Percentiles rank a stretch among this genome's conserved stretches.
These are phyloP conservation scores for Paecilomyces formosus DNA, from an alignment of 2,329 filamentous ascomycete genomes.

Conservation along the genomic window DNA sequence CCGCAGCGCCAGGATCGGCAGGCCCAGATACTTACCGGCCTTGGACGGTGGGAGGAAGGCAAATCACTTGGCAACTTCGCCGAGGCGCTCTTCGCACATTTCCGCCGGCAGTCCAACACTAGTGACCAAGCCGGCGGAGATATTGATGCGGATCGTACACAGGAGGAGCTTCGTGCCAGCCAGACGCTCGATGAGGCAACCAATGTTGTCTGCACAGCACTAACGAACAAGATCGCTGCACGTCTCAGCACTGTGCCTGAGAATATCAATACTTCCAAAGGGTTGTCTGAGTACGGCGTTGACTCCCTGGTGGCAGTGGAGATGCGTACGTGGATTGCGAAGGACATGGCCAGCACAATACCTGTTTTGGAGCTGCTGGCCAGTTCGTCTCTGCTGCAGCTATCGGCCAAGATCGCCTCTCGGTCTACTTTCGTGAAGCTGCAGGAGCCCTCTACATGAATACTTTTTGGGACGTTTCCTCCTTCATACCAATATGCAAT, in stretches of 20 bases:
- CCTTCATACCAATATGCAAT: too few relatives aligned
- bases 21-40: background rate
- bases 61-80: background rate
- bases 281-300: constrained; percentile 3
- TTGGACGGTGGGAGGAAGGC: background rate
- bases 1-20: background rate
- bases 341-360: constrained; percentile 1
- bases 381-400: background rate
- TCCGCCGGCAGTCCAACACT: background rate
- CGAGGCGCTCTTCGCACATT: background rate
- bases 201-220: background rate
- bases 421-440: background rate
- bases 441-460: too few relatives aligned
- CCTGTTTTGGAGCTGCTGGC: constrained; percentile 4
- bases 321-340: constrained; percentile 5
- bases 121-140: background rate
- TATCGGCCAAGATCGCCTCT: constrained; percentile 1
- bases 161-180: background rate
- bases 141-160: background rate
- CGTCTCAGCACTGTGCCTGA: background rate
- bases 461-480: too few relatives aligned
- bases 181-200: background rate
- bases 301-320: constrained; percentile 10
- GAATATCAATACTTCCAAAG: constrained; percentile 3
- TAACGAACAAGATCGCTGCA: background rate